Evolutionary conservation across 176 grass and related monocot species (phyloP), one percentile per base, ranked within the genome.

Genomic region (Cenchrus americanus): DNA sequence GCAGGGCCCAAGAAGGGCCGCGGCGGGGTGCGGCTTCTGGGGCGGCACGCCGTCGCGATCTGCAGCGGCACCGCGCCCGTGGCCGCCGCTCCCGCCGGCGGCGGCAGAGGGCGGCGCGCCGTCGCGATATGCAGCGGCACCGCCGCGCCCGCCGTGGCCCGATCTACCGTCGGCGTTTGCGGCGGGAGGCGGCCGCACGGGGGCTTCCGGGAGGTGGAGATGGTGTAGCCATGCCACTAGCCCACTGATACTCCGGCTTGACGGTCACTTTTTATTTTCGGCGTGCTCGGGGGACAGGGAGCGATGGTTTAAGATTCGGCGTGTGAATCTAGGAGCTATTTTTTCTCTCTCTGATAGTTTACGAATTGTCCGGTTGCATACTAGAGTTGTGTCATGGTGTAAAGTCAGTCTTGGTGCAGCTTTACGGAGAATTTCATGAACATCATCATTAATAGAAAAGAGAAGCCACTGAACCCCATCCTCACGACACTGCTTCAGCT

Each of bases 61-160:
- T 79, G 76, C 76, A 21, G 43, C 42, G 41, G 22, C 57, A 18
- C 59, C 14, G 59, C 10, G 49, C 49, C 71, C 24, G 49, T 74
- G 18, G 17, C 43, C 9, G 27, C 11, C 21, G 43, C 51, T 14
- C 2, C 15, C 24, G 9, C 12, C 5, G 0, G 1, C 27, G 27
- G 8, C 23, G 23, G 42, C 15, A 17, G 14, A 44, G 82, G 81
- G 67, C 69, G 78, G 53, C 93, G 83, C 81, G 88, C 93, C 5
- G 44, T 82, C 41, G 57, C 53, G 41, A 66, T 95, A 3, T 95
- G 93, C 41, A 58, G 90, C 44, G 69, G 42, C 51, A 19, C 30
- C 61, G 57, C 11, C 9, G 43, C 43, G 21, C 21, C 57, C 3
- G 44, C 27, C 27, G 27, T 63, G n/a, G 21, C 73, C 18, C 17